phyloP scores from a whole-genome alignment of 108 stramenopile genomes.

The Conticribra weissflogii region DNA sequence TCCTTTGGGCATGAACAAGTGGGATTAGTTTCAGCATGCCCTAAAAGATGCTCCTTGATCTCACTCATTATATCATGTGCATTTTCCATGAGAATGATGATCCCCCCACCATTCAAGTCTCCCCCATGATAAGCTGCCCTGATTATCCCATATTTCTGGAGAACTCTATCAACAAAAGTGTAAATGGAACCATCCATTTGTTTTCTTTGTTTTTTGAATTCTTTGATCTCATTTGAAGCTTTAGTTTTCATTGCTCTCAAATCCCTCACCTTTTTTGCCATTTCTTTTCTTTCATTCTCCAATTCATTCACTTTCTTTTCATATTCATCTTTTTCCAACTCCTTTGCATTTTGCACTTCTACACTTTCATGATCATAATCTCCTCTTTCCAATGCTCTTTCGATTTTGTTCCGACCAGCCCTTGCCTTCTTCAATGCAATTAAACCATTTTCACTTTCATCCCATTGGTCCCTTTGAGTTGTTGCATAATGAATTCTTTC shows the following conservation, averaged over 20 bases:
- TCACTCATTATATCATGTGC: slow-evolving; percentile 1
- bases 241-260: not conserved
- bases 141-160: not conserved
- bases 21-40: not conserved
- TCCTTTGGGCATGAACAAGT: not conserved
- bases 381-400: not conserved
- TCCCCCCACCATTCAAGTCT: slow-evolving; percentile 7
- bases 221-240: not conserved
- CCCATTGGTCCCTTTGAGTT: not conserved
- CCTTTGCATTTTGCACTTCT: not conserved
- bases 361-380: not conserved
- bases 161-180: not conserved
- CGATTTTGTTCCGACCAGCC: not conserved
- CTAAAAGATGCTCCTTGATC: slow-evolving; percentile 1
- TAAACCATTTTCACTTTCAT: not conserved
- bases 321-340: not conserved
- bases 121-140: slow-evolving; percentile 13
- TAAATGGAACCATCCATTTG: not conserved
- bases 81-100: slow-evolving; percentile 8
- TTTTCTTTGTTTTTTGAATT: not conserved
- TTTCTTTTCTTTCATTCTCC: not conserved
- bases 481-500: not conserved
- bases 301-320: not conserved
- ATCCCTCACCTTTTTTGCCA: slow-evolving; percentile 1
- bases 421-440: not conserved